phyloP scores from a whole-genome alignment of 1,284 basidiomycete genomes.

The Ustilago shanxiensis region DNA sequence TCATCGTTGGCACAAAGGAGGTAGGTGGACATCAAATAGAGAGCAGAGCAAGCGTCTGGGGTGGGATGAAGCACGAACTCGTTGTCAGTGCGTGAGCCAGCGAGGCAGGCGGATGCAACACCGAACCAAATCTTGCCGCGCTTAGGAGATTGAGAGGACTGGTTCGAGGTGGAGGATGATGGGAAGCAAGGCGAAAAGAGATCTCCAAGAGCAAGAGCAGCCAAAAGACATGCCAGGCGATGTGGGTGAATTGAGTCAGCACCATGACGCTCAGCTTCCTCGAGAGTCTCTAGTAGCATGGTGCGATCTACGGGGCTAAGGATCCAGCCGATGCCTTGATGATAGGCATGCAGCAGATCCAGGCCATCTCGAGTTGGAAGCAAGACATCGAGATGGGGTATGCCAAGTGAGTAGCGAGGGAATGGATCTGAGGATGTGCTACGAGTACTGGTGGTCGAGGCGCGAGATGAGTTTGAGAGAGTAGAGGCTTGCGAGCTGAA shows the following conservation, averaged over 20 bases:
- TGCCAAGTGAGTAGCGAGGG: conserved; percentile 26
- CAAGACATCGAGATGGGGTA: conserved; percentile 31
- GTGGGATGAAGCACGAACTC: conserved; percentile 32
- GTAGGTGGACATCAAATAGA: conserved; percentile 42
- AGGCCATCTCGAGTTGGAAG: conserved; percentile 31
- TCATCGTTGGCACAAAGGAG: conserved; percentile 31
- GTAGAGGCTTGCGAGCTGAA: conserved; percentile 2
- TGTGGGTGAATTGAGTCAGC: conserved; percentile 36
- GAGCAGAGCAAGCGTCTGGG: conserved; percentile 38
- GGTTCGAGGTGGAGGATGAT: not conserved
- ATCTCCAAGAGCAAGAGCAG: conserved; percentile 36
- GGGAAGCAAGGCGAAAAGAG: conserved; percentile 26
- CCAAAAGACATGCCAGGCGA: conserved; percentile 38
- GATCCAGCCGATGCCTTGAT: conserved; percentile 41
- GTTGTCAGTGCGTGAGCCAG: conserved; percentile 12
- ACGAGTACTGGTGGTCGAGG: not conserved
- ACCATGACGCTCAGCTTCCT: conserved; percentile 35
- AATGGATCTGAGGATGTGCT: conserved; percentile 13
- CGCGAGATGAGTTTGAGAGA: not conserved
- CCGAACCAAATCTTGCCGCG: conserved; percentile 35
- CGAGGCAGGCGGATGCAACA: conserved; percentile 35
- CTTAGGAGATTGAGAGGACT: conserved; percentile 5
- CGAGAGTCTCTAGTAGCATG: conserved; percentile 31
- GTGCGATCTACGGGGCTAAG: conserved; percentile 30
- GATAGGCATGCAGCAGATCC: conserved; percentile 31